Evolutionary conservation across 345 rosid species (phyloP).

Genomic region (Eucalyptus tenuipes): DNA sequence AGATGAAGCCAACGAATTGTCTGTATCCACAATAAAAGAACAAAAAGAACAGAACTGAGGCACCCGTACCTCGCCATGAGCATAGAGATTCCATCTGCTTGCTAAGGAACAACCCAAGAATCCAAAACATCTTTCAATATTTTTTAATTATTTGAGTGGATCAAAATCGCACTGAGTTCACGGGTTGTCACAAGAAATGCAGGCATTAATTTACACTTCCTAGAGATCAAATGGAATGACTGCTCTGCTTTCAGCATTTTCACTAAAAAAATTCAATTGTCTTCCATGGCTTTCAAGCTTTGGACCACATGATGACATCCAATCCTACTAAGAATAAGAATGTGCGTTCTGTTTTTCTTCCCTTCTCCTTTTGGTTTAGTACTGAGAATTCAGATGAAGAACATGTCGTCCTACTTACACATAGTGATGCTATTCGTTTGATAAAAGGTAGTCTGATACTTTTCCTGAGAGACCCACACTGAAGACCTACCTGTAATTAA

Average conservation of each 20-base stretch:
- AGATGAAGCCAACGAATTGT: neutral
- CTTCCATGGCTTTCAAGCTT: neutral
- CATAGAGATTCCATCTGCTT: neutral
- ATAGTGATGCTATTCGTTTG: neutral
- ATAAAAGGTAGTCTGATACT: neutral
- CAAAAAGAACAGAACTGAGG: neutral
- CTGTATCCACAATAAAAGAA: neutral
- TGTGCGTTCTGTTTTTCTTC: neutral
- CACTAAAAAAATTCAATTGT: neutral
- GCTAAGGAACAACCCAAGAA: neutral
- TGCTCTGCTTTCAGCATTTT: neutral
- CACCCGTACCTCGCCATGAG: neutral
- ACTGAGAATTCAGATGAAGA: neutral
- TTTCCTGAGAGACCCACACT: neutral
- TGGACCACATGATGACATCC: neutral
- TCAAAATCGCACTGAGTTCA: neutral
- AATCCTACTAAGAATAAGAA: neutral
- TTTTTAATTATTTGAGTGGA: neutral
- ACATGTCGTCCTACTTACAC: neutral
- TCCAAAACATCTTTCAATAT: neutral
- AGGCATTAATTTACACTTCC: neutral
- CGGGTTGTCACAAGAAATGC: neutral
- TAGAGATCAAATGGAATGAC: neutral
- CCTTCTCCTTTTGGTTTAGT: neutral
- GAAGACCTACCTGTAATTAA: neutral